Conservation (phyloP, 2,329 filamentous ascomycete species). For the Pseudopithomyces chartarum region DNA sequence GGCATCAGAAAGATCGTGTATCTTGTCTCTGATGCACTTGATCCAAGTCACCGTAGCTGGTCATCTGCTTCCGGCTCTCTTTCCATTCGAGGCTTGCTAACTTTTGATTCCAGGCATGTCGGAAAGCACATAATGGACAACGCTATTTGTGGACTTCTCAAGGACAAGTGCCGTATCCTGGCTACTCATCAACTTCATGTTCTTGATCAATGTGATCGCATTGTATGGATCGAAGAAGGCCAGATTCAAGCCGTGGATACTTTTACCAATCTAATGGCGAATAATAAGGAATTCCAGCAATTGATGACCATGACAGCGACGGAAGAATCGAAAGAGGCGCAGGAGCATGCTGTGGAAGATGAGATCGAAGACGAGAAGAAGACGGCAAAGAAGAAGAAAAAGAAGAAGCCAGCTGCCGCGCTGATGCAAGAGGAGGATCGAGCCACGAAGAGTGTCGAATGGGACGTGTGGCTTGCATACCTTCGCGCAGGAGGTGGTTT, state of each 20-base stretch:
- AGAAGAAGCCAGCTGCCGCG: conserved; percentile 49
- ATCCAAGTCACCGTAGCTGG: neutral
- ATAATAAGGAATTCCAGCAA: conserved; percentile 76
- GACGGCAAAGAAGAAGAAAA: conserved; percentile 58
- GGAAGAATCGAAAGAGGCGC: conserved; percentile 57
- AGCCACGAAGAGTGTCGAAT: conserved; percentile 76
- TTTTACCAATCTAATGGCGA: conserved; percentile 82
- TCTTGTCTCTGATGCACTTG: too few species aligned
- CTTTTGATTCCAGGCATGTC: conserved; percentile 59
- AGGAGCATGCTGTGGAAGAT: conserved; percentile 57
- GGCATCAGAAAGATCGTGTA: too few species aligned
- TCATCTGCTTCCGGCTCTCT: neutral
- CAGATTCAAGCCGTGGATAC: conserved; percentile 85
- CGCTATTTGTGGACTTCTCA: conserved; percentile 86
- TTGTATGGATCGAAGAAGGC: conserved; percentile 91
- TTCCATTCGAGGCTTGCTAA: neutral
- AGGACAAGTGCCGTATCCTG: conserved; percentile 86
- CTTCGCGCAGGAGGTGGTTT: conserved; percentile 75
- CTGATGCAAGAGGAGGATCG: conserved; percentile 78
- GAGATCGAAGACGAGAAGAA: conserved; percentile 64
- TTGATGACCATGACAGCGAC: conserved; percentile 81
- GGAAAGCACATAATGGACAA: conserved; percentile 84
- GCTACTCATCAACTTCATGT: conserved; percentile 97
- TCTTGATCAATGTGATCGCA: conserved; percentile 84
- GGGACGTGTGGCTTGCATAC: conserved; percentile 79